phyloP scores from a whole-genome alignment of 352 stramenopile genomes.

The Pythium volutum region DNA sequence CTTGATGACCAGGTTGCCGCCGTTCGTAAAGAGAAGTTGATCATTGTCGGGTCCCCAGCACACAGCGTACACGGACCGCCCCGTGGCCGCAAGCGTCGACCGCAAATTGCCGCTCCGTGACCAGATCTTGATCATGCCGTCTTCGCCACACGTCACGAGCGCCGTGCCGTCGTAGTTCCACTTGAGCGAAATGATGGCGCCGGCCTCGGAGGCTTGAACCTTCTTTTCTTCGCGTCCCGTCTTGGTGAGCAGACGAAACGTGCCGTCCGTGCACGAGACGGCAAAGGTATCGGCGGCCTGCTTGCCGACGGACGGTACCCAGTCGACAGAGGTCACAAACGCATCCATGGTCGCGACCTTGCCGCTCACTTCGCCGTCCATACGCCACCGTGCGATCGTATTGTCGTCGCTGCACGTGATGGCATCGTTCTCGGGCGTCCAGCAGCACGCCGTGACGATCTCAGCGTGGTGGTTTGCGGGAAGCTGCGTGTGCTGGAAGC shows the following conservation, averaged over 20 bases:
- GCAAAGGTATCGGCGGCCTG: constrained; percentile 84
- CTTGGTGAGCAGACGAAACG: constrained; percentile 78
- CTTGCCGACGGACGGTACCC: constrained; percentile 80
- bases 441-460: constrained; percentile 83
- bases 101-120: constrained; percentile 85
- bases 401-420: constrained; percentile 88
- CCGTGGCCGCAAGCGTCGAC: constrained; percentile 81
- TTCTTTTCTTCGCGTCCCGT: constrained; percentile 92
- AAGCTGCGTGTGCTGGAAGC: constrained; percentile 76
- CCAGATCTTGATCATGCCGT: constrained; percentile 93
- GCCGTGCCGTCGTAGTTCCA: constrained; percentile 93
- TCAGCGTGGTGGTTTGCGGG: constrained; percentile 73
- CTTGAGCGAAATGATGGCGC: constrained; percentile 87
- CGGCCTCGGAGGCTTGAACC: constrained; percentile 71
- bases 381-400: constrained; percentile 75
- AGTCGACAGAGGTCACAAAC: constrained; percentile 79
- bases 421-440: constrained; percentile 87
- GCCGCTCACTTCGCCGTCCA: constrained; percentile 79
- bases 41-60: constrained; percentile 92
- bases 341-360: constrained; percentile 69
- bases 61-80: constrained; percentile 82
- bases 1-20: constrained; percentile 90
- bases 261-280: constrained; percentile 85
- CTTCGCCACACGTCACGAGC: constrained; percentile 89
- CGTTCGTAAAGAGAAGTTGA: constrained; percentile 86